Percentiles rank a stretch among this genome's conserved stretches.
phyloP scores from a whole-genome alignment of 495 filamentous ascomycete genomes.

The Neurospora tetrasperma region DNA sequence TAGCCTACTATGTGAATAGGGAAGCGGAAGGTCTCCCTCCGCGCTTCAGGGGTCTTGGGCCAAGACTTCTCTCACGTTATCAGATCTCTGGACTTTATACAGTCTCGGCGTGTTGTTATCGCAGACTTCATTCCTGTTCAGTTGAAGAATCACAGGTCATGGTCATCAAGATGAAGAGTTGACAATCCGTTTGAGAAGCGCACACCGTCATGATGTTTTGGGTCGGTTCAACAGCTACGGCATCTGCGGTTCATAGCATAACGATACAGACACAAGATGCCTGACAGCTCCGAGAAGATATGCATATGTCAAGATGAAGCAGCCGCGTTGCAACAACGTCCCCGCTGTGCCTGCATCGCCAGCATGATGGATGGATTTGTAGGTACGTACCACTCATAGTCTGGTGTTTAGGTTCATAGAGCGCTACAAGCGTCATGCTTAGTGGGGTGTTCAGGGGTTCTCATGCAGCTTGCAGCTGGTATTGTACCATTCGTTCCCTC shows the following conservation, averaged over 20 bases:
- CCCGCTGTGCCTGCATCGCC: not conserved
- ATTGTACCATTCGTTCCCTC: conserved; percentile 11
- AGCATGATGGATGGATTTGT: not conserved
- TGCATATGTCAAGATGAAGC: not conserved
- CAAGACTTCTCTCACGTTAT: not conserved
- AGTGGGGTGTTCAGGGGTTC: conserved; percentile 5
- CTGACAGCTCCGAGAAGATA: not conserved
- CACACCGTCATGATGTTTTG: not conserved
- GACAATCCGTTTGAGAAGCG: not conserved
- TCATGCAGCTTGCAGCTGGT: conserved; percentile 10
- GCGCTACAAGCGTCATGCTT: not conserved
- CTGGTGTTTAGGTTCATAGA: not conserved
- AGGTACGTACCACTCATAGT: not conserved
- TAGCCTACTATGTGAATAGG: conserved; percentile 20
- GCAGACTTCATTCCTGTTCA: not conserved
- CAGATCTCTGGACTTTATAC: not conserved
- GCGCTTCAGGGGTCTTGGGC: conserved; percentile 14
- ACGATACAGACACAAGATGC: not conserved
- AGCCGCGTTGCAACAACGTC: not conserved
- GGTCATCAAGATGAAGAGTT: not conserved
- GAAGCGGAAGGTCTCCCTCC: conserved; percentile 24
- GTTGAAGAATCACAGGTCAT: not conserved
- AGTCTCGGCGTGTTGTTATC: not conserved
- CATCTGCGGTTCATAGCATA: not conserved
- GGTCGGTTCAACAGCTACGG: not conserved